Evolutionary conservation across 2,329 filamentous ascomycete species (phyloP), one percentile per base, ranked within the genome.

Genomic region (Lasiodiplodia citricola): DNA sequence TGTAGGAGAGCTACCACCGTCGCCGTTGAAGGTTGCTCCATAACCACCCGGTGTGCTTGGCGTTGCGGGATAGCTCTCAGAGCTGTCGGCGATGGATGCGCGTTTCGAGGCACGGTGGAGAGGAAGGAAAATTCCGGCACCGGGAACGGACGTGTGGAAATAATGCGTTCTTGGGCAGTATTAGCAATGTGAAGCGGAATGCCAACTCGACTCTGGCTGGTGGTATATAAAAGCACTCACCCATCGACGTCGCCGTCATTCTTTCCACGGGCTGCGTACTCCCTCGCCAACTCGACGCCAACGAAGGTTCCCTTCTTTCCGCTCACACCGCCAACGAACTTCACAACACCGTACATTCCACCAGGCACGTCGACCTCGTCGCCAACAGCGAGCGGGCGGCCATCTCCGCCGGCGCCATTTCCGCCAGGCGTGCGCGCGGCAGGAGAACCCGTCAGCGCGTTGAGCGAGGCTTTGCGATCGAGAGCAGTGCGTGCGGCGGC

Each of bases 171-270:
- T 86, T 72, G 64, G 21, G 54, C 31, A 18, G 35, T 31, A 44
- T 52, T 55, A 64, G 38, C 65, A 47, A 35, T 51, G 13, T 38
- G 37, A 60, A 44, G 38, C 11, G 47, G 51, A 57, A 65, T 64
- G 60, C 23, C n/a, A 38, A 7, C 25, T 64, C 44, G 44, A 6
- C 37, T 37, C 14, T 11, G 16, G 28, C 41, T n/a, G 37, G 67
- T 25, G 11, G 28, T 23, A 18, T 28, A 31, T 28, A 64, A 52
- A 23, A 37, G 14, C 25, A 76, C 88, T 81, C 86, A 95, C 92
- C 95, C 96, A 74, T 98, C 95, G 67, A 98, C 96, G 79, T 97
- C 94, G 71, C 96, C 96, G 75, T 88, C 96, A 77, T 99, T 99
- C 85, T 99, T 99, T 41, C 96, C 96, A 77, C 91, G 88, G 64